Base-by-base conservation (phyloP, 2,329 filamentous ascomycete species). In the Delphinella strobiligena region DNA sequence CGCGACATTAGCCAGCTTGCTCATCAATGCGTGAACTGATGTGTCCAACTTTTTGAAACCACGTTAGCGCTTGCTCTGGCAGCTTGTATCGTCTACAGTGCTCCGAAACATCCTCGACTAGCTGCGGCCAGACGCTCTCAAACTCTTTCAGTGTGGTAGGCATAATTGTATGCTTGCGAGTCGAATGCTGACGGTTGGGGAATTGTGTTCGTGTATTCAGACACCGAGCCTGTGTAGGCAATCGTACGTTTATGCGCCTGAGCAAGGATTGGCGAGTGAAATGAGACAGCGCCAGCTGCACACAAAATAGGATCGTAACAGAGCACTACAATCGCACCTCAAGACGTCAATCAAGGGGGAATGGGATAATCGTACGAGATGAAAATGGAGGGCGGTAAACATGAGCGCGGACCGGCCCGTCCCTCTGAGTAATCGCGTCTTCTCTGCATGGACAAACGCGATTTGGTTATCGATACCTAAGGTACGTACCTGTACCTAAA, bases 71-170 rank as follows among this genome's bases (percentile, higher is more conserved):
- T 61, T 82, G 74, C 51, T 81, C 63, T 39, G 91, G 88, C 19
- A 95, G 71, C 45, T 88, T 87, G 70, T 93, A 94, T 54, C 75
- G 70, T 59, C 78, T 74, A 51, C 81, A 82, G 66, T 91, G 78
- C 47, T 77, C 78, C 51, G 88, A 72, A 42, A 98, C 69, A 55
- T 87, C 85, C 59, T 84, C 74, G 55, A 88, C 78, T 49, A 98
- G 76, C 62, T 80, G 80, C 41, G 86, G 85, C 68, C 88, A 96
- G 59, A 95, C 75, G 34, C 78, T 70, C 72, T 96, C 87, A 61
- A 98, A 98, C 55, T 93, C 80, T 55, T 82, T 71, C 43, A 88
- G 77, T 36, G 80, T 88, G 37, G 81, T 81, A 51, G 78, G 78
- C 70, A 91, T 78, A 34, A 37, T 57, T 16, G 38, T 36, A 19